Conservation (phyloP, 441 rosid genomes). For the Mallotus repandus region DNA sequence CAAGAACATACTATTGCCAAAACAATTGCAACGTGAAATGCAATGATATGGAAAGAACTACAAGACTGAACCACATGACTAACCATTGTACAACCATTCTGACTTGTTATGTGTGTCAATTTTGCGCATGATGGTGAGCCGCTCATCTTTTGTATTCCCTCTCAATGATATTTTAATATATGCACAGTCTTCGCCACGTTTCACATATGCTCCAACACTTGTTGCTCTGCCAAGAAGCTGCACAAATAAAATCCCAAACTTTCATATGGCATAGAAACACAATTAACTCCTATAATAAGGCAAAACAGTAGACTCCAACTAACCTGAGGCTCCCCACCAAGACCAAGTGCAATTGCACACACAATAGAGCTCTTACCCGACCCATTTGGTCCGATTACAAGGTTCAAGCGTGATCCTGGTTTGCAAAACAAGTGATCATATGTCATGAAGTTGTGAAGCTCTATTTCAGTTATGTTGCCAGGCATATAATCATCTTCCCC, state of each 20-base stretch:
- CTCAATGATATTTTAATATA: constrained; percentile 70
- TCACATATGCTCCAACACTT: constrained; percentile 84
- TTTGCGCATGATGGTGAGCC: constrained; percentile 58
- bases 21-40: constrained; percentile 16
- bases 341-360: constrained; percentile 94
- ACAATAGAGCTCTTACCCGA: constrained; percentile 98
- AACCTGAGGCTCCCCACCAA: constrained; percentile 94
- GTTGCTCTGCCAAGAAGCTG: constrained; percentile 96
- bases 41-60: constrained; percentile 10
- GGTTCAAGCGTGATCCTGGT: constrained; percentile 86
- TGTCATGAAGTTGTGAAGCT: constrained; percentile 91
- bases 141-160: constrained; percentile 57
- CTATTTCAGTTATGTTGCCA: constrained; percentile 82
- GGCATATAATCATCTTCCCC: constrained; percentile 90
- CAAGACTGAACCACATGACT: constrained; percentile 50
- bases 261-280: constrained; percentile 11
- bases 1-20: background rate
- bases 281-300: constrained; percentile 18
- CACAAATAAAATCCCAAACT: constrained; percentile 21
- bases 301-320: constrained; percentile 25
- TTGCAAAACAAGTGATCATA: constrained; percentile 72
- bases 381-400: constrained; percentile 95
- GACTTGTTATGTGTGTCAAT: constrained; percentile 89
- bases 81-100: constrained; percentile 87
- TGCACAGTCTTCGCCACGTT: constrained; percentile 86